These are phyloP conservation scores for Barnettozyma hawaiiensis DNA, from an alignment of 1,139 yeast genomes.

Conservation along the genomic window DNA sequence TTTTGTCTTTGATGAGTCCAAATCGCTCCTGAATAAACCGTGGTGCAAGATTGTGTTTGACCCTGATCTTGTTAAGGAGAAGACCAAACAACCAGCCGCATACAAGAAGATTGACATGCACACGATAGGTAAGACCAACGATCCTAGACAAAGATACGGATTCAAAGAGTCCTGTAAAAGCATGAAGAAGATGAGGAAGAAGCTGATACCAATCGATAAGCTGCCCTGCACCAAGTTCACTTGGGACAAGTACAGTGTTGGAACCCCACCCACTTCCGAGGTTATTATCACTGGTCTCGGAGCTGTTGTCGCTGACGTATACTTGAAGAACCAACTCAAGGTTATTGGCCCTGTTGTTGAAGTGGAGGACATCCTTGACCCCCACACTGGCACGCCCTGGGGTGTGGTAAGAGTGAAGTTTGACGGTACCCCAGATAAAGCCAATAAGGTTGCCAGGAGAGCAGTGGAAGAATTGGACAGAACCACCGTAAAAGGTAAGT, in stretches of 20 bases:
- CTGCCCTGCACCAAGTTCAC: conserved; percentile 49
- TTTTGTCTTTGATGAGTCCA: conserved; percentile 5
- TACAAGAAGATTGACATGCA: conserved; percentile 37
- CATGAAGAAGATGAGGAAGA: conserved; percentile 27
- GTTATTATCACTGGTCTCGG: conserved; percentile 64
- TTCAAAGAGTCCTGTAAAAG: conserved; percentile 13
- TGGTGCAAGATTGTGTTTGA: conserved; percentile 48
- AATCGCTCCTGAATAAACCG: conserved; percentile 16
- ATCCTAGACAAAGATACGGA: conserved; percentile 34
- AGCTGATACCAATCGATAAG: conserved; percentile 26
- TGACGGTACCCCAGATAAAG: conserved; percentile 51
- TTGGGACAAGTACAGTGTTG: conserved; percentile 68
- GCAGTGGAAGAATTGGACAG: conserved; percentile 34
- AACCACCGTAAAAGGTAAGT: conserved; percentile 31
- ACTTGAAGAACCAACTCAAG: conserved; percentile 48
- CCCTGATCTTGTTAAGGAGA: conserved; percentile 45
- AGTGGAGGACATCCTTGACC: conserved; percentile 61
- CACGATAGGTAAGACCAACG: conserved; percentile 25
- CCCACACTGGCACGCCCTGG: conserved; percentile 72
- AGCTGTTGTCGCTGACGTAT: conserved; percentile 40
- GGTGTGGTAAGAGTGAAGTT: conserved; percentile 67
- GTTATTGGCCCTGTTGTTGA: conserved; percentile 57
- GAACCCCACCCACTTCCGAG: conserved; percentile 69
- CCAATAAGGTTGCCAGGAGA: conserved; percentile 44
- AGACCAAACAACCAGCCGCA: conserved; percentile 35